A percentile compares a stretch with the other conserved stretches of the same genome.
Evolutionary conservation across 768 basidiomycete species (phyloP).

Genomic region (Lyophyllum semitale): DNA sequence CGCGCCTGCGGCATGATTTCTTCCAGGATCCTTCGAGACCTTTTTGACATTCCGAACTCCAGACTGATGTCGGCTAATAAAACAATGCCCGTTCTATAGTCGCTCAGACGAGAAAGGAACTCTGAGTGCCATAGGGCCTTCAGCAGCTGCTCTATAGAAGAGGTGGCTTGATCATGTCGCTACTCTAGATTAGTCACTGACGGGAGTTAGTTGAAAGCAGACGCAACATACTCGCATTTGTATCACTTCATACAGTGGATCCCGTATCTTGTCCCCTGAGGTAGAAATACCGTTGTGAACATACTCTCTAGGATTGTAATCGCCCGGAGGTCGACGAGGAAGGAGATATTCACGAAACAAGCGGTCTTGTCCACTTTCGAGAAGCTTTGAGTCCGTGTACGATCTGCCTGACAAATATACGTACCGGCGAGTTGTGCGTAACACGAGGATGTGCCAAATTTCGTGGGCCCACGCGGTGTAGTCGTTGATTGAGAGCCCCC

Average conservation of each 20-base stretch:
- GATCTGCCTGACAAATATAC: slow-evolving; percentile 36
- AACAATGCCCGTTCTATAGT: slow-evolving; percentile 70
- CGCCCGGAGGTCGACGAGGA: slow-evolving; percentile 57
- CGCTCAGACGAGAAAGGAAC: slow-evolving; percentile 66
- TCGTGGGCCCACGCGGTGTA: slow-evolving; percentile 74
- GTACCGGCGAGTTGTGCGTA: slow-evolving; percentile 74
- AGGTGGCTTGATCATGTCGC: slow-evolving; percentile 65
- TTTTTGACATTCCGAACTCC: slow-evolving; percentile 74
- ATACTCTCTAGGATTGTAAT: slow-evolving; percentile 59
- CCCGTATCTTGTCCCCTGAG: slow-evolving; percentile 42
- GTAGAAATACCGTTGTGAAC: slow-evolving; percentile 43
- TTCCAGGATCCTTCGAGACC: slow-evolving; percentile 64
- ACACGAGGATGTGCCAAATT: slow-evolving; percentile 75
- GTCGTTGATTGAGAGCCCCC: slow-evolving; percentile 60
- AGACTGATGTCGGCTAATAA: slow-evolving; percentile 78
- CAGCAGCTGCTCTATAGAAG: slow-evolving; percentile 65
- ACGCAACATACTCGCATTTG: slow-evolving; percentile 43
- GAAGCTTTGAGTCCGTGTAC: neutral
- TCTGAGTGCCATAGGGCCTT: slow-evolving; percentile 80
- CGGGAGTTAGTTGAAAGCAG: slow-evolving; percentile 3
- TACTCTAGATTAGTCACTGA: slow-evolving; percentile 26
- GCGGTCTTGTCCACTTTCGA: slow-evolving; percentile 60
- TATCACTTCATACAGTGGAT: slow-evolving; percentile 46
- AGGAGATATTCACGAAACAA: slow-evolving; percentile 67
- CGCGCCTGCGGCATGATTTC: slow-evolving; percentile 82